These are phyloP conservation scores for Acrodontium crateriforme DNA, from an alignment of 2,329 filamentous ascomycete species.

Conservation along the genomic window DNA sequence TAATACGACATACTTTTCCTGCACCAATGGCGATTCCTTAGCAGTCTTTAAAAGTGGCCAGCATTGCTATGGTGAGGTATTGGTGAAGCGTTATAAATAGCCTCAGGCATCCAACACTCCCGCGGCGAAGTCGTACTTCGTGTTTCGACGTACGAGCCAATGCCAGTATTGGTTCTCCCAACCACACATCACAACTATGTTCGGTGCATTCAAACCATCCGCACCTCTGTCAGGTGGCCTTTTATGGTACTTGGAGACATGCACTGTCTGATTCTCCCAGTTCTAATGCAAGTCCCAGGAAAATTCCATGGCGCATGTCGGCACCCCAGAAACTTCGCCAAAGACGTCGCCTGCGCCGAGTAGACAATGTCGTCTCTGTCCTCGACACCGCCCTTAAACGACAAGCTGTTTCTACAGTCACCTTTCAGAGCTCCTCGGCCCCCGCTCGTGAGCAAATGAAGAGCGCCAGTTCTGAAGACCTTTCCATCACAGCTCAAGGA, in stretches of 20 bases:
- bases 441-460: no score
- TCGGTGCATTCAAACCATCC: slow-evolving; percentile 68
- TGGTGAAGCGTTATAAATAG: no score
- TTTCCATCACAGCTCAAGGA: slow-evolving; percentile 7
- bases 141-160: background rate
- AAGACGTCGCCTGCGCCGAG: slow-evolving; percentile 64
- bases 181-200: no score
- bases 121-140: slow-evolving; percentile 1
- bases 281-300: slow-evolving; percentile 40
- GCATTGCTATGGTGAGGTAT: no score
- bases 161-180: no score
- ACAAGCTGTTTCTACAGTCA: slow-evolving; percentile 37
- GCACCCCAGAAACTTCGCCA: slow-evolving; percentile 81
- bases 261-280: slow-evolving; percentile 1
- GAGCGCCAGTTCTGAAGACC: slow-evolving; percentile 13
- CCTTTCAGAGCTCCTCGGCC: slow-evolving; percentile 9
- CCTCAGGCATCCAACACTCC: background rate
- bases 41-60: no score
- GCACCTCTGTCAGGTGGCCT: slow-evolving; percentile 66
- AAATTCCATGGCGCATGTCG: slow-evolving; percentile 93
- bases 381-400: slow-evolving; percentile 57
- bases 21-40: no score
- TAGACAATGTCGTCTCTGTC: slow-evolving; percentile 77
- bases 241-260: slow-evolving; percentile 48
- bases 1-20: slow-evolving; percentile 99